phyloP scores from a whole-genome alignment of 768 basidiomycete species.

The Cubamyces sp. region DNA sequence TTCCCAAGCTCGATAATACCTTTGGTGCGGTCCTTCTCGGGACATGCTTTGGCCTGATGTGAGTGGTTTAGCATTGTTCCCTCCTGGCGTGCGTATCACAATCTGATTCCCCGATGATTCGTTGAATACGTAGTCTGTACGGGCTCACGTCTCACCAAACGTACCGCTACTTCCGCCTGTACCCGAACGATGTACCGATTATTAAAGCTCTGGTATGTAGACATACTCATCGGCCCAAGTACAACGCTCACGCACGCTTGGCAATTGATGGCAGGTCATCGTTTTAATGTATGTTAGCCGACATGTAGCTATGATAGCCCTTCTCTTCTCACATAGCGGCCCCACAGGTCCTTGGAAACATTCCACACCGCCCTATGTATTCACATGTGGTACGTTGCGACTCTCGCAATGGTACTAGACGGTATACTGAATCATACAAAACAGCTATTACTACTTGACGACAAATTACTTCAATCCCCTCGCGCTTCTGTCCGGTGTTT shows the following conservation, averaged over 20 bases:
- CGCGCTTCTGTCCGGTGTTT: background rate
- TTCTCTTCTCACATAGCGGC: background rate
- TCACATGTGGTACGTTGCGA: conserved; percentile 1
- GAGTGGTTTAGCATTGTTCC: background rate
- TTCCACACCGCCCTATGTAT: conserved; percentile 6
- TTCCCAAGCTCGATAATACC: background rate
- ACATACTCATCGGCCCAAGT: background rate
- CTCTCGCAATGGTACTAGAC: background rate
- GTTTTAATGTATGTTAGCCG: background rate
- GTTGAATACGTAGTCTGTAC: background rate
- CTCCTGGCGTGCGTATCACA: background rate
- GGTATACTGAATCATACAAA: background rate
- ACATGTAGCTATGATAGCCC: background rate
- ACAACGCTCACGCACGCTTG: background rate
- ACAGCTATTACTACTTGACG: conserved; percentile 10
- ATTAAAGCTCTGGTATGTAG: background rate
- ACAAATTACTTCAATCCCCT: conserved; percentile 12
- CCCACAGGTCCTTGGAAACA: background rate
- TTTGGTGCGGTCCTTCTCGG: background rate
- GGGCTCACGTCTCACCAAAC: conserved; percentile 8
- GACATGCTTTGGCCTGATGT: background rate
- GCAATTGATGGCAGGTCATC: background rate
- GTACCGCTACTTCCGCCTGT: conserved; percentile 15
- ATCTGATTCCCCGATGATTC: too few relatives aligned
- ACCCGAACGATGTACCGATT: background rate